Evolutionary conservation across 192 early-diverging fungal species (phyloP).

Genomic region (Linnemannia exigua): DNA sequence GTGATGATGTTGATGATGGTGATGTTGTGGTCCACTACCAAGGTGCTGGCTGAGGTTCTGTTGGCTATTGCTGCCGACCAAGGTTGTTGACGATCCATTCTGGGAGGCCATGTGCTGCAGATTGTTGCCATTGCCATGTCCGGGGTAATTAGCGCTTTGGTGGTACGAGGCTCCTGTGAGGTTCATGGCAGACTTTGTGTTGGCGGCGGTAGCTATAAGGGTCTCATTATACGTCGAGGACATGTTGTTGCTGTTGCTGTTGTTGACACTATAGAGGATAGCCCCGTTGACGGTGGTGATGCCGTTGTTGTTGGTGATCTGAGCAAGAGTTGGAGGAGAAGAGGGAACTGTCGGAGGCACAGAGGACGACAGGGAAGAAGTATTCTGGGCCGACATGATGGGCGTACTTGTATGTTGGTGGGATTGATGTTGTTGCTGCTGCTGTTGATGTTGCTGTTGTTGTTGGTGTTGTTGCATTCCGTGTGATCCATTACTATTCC

Average conservation of each 20-base stretch:
- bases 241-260: slow-evolving; percentile 12
- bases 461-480: slow-evolving; percentile 19
- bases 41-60: slow-evolving; percentile 23
- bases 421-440: slow-evolving; percentile 19
- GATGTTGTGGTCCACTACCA: slow-evolving; percentile 36
- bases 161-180: slow-evolving; percentile 19
- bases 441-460: slow-evolving; percentile 5
- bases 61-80: slow-evolving; percentile 20
- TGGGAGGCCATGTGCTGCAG: neutral
- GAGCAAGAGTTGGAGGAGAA: slow-evolving; percentile 38
- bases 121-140: slow-evolving; percentile 14
- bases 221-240: neutral
- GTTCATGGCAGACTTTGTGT: slow-evolving; percentile 28
- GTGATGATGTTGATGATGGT: too few relatives aligned
- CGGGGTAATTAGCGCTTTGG: neutral
- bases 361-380: slow-evolving; percentile 30
- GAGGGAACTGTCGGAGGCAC: slow-evolving; percentile 18
- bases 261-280: slow-evolving; percentile 1
- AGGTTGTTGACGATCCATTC: slow-evolving; percentile 14
- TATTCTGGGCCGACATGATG: neutral
- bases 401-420: neutral
- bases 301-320: slow-evolving; percentile 25
- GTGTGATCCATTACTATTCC: slow-evolving; percentile 26
- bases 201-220: neutral
- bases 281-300: slow-evolving; percentile 5